These are phyloP conservation scores for Dillenia turbinata DNA, from an alignment of 164 flowering plant genomes.

Conservation along the genomic window DNA sequence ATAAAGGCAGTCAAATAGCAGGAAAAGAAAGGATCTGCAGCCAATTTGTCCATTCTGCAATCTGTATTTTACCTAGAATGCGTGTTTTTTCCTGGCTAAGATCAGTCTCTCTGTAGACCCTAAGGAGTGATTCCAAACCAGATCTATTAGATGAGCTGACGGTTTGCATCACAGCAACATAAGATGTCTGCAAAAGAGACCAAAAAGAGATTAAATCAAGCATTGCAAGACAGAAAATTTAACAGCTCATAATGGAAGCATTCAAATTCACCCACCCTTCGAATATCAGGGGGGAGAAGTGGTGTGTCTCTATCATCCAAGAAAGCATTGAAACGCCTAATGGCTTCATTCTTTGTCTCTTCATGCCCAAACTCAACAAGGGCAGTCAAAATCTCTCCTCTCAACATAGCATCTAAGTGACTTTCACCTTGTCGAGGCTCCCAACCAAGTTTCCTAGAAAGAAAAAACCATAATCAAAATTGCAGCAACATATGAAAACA, in stretches of 20 bases:
- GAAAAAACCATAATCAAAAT: slow-evolving; percentile 3
- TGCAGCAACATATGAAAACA: slow-evolving; percentile 5
- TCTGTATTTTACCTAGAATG: slow-evolving; percentile 43
- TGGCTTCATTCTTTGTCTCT: slow-evolving; percentile 58
- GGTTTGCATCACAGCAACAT: slow-evolving; percentile 77
- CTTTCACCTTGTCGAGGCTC: slow-evolving; percentile 76
- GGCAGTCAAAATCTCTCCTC: slow-evolving; percentile 87
- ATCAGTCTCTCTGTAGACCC: slow-evolving; percentile 82
- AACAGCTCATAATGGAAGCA: too few species aligned
- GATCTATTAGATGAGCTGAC: slow-evolving; percentile 60
- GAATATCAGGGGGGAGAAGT: slow-evolving; percentile 80
- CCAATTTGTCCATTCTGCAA: not conserved
- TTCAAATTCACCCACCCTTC: slow-evolving; percentile 60
- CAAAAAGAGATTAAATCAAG: not conserved
- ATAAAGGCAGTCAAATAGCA: not conserved
- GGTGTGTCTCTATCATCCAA: slow-evolving; percentile 72
- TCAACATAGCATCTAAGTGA: slow-evolving; percentile 89
- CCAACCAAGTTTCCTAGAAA: slow-evolving; percentile 87
- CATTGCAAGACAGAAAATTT: not conserved
- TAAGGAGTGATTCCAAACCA: slow-evolving; percentile 78
- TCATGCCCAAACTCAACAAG: slow-evolving; percentile 78
- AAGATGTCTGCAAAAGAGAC: slow-evolving; percentile 64
- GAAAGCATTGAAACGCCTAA: slow-evolving; percentile 66
- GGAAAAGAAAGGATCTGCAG: not conserved
- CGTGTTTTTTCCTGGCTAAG: slow-evolving; percentile 90